A percentile compares a stretch with the other conserved stretches of the same genome.
phyloP scores from a whole-genome alignment of 2,329 filamentous ascomycete genomes.

The Furcasterigmium furcatum region DNA sequence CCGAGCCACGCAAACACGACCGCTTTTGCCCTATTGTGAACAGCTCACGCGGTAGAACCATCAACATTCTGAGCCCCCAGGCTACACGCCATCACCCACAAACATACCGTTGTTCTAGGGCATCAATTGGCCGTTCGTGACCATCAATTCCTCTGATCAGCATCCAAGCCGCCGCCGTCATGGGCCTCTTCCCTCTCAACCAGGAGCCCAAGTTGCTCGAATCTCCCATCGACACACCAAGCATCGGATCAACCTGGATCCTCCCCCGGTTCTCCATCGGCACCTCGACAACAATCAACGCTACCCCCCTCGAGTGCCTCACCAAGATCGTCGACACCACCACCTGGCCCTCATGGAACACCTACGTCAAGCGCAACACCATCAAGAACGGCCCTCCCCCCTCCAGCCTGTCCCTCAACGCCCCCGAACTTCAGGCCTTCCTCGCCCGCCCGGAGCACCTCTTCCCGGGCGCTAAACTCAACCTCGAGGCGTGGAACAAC shows the following conservation, averaged over 20 bases:
- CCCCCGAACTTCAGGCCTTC: slow-evolving; percentile 8
- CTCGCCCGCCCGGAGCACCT: slow-evolving; percentile 15
- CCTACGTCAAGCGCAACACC: slow-evolving; percentile 22
- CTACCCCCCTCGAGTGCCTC: slow-evolving; percentile 24
- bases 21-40: no score
- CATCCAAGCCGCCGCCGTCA: no score
- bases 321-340: slow-evolving; percentile 23
- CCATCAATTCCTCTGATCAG: no score
- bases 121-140: no score
- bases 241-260: background rate
- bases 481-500: slow-evolving; percentile 28
- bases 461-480: slow-evolving; percentile 23
- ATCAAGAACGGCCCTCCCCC: slow-evolving; percentile 16
- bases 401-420: slow-evolving; percentile 11
- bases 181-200: background rate
- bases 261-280: slow-evolving; percentile 10
- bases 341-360: slow-evolving; percentile 30
- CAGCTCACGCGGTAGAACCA: no score
- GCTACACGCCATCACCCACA: no score
- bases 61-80: no score
- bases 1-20: no score
- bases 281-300: slow-evolving; percentile 27
- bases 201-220: background rate
- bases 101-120: no score
- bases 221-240: background rate